Base-by-base conservation (phyloP, 1,284 basidiomycete genomes). In the Amylostereum areolatum region DNA sequence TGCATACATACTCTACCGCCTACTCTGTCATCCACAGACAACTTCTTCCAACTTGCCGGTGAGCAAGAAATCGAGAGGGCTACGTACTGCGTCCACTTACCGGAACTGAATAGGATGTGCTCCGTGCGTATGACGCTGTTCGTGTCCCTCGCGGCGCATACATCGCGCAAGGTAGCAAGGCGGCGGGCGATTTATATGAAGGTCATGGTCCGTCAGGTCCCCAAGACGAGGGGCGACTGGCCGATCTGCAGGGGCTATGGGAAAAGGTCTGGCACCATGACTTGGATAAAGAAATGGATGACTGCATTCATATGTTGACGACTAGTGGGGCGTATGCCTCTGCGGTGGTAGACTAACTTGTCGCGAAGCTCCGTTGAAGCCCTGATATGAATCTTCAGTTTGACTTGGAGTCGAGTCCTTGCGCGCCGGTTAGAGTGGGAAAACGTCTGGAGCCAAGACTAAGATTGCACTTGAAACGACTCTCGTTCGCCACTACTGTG, bases 221-320 rank as follows among this genome's bases (percentile, higher is more conserved):
- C 9, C 51, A 49, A 2, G 2, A 47, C 2, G 58, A 60, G 12
- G 61, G 57, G 2, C 24, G 63, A 12, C 24, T 35, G 3, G 51
- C 62, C 2, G 66, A 70, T 42, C 37, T 79, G 28, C 43, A 52
- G 6, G 67, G 62, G n/a, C 63, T 69, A 30, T 81, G 72, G 72
- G 66, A 68, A 30, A 65, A 67, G 8, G 66, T 81, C 11, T 80
- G 75, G 76, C 61, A 69, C 43, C 69, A 78, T 58, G 72, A 77
- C 52, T 53, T 75, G 11, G 59, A 67, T 11, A 59, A 57, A 35
- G 71, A 77, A 42, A 45, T 73, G 1, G 48, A 56, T 18, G 18
- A 18, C 18, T 18, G 18, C 18, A 18, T 18, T 18, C 18, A 18
- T 18, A 18, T 18, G 18, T 18, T 18, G 18, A 18, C 18, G 18